These are phyloP conservation scores for Cryptococcus sp. DNA, from an alignment of 1,284 basidiomycete species.

Conservation along the genomic window DNA sequence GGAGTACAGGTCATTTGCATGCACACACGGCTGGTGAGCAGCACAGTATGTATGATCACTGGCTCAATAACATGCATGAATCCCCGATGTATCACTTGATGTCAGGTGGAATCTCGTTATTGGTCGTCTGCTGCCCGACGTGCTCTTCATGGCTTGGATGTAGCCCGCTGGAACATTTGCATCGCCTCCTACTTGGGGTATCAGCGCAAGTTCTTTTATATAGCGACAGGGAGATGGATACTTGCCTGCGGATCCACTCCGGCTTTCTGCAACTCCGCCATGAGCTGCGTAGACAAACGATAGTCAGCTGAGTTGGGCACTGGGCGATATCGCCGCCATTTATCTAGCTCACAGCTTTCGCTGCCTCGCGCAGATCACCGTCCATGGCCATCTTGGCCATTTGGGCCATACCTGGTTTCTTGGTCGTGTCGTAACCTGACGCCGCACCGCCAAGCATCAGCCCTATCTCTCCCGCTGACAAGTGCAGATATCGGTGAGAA, in stretches of 20 bases:
- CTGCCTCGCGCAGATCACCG: constrained; percentile 40
- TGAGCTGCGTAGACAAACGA: constrained; percentile 24
- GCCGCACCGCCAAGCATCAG: neutral
- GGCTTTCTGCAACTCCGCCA: constrained; percentile 42
- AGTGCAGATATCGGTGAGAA: neutral
- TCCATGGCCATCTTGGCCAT: constrained; percentile 47
- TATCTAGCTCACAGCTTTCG: constrained; percentile 32
- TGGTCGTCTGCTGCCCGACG: too few species aligned
- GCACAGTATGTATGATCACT: too few species aligned
- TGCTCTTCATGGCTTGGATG: constrained; percentile 1
- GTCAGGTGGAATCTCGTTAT: too few species aligned
- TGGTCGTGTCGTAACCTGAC: constrained; percentile 38
- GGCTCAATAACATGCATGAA: too few species aligned
- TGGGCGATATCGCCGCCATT: neutral
- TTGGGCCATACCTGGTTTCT: constrained; percentile 37
- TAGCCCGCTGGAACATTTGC: constrained; percentile 23
- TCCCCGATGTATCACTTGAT: too few species aligned
- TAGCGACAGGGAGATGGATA: neutral
- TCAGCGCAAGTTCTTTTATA: neutral
- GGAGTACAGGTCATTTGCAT: too few species aligned
- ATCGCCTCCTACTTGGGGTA: constrained; percentile 12
- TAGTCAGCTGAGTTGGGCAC: neutral
- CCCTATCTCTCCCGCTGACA: neutral
- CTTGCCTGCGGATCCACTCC: constrained; percentile 41
- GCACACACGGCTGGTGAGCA: too few species aligned